phyloP scores from a whole-genome alignment of 306 rosid species.

The Glycine latifolia region DNA sequence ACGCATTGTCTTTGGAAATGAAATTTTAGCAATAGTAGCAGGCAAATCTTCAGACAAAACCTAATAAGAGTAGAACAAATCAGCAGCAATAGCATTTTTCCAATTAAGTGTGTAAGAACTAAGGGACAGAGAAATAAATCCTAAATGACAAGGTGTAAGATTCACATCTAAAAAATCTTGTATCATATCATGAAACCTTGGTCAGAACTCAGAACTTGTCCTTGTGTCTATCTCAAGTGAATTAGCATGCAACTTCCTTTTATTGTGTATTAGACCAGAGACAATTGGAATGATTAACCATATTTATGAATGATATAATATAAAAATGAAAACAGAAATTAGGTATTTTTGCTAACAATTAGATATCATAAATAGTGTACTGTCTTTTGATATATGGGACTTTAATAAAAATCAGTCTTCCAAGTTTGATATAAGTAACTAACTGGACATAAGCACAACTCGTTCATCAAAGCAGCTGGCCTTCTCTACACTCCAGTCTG shows the following conservation, averaged over 20 bases:
- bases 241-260: slow-evolving; percentile 12
- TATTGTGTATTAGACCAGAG: neutral
- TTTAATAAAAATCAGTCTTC: slow-evolving; percentile 18
- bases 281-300: neutral
- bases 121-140: slow-evolving; percentile 28
- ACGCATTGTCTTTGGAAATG: slow-evolving; percentile 96
- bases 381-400: neutral
- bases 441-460: slow-evolving; percentile 14
- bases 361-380: slow-evolving; percentile 3
- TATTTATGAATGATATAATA: neutral
- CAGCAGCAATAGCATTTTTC: slow-evolving; percentile 24
- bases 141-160: slow-evolving; percentile 32
- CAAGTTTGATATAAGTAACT: slow-evolving; percentile 6
- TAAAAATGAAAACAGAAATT: slow-evolving; percentile 9
- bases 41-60: slow-evolving; percentile 89
- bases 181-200: neutral
- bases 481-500: neutral
- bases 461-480: slow-evolving; percentile 7
- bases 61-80: slow-evolving; percentile 53
- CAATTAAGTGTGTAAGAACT: neutral
- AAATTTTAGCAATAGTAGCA: slow-evolving; percentile 69
- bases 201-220: slow-evolving; percentile 18
- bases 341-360: neutral
- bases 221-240: slow-evolving; percentile 7
- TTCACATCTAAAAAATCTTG: slow-evolving; percentile 30